Evolutionary conservation across 1,284 basidiomycete species (phyloP).

Genomic region (Melampsora allii-populina): DNA sequence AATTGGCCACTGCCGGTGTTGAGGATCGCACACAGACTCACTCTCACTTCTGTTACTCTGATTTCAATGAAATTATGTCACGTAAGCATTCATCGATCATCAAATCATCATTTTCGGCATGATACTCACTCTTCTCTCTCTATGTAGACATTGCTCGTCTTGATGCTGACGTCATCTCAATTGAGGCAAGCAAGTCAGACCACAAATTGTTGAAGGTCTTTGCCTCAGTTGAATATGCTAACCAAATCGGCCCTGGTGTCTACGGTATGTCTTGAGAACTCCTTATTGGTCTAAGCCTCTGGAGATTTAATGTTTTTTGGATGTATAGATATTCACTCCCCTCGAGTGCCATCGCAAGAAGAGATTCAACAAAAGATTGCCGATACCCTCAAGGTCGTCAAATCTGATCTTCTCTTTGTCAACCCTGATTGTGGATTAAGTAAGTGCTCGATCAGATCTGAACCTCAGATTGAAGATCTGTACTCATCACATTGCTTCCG

Average conservation of each 20-base stretch:
- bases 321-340: conserved; percentile 89
- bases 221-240: conserved; percentile 92
- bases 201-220: conserved; percentile 96
- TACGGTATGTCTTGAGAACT: conserved; percentile 45
- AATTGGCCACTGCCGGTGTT: conserved; percentile 90
- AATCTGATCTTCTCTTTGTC: conserved; percentile 60
- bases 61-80: conserved; percentile 53
- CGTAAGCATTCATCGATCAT: conserved; percentile 6
- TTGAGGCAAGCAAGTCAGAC: conserved; percentile 79
- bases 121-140: conserved; percentile 59
- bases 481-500: background rate
- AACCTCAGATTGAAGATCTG: background rate
- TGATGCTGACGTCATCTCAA: conserved; percentile 98
- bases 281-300: conserved; percentile 52
- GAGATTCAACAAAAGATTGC: conserved; percentile 94
- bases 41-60: conserved; percentile 97
- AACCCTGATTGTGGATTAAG: conserved; percentile 75
- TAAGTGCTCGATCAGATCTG: conserved; percentile 37
- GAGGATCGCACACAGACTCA: conserved; percentile 88
- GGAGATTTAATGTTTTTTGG: background rate
- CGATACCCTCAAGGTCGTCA: conserved; percentile 59
- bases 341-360: conserved; percentile 87
- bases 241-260: conserved; percentile 94
- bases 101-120: background rate
- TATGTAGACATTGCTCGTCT: conserved; percentile 96